Evolutionary conservation across 306 rosid genomes (phyloP).

Genomic region (Gleditsia sinensis): DNA sequence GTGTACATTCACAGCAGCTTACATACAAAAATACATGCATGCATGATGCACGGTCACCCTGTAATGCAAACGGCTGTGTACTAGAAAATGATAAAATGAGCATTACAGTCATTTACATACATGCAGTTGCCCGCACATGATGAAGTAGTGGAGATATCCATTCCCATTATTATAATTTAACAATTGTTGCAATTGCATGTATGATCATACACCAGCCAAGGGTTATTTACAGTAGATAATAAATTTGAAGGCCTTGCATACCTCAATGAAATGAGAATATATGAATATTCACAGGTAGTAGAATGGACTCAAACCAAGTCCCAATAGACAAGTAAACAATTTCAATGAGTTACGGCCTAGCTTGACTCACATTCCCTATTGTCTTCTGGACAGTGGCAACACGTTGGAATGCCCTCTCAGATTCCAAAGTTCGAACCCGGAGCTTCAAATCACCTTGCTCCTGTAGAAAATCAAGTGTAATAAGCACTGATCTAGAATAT

Average conservation of each 20-base stretch:
- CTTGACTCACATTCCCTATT: conserved; percentile 75
- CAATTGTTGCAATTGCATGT: conserved; percentile 9
- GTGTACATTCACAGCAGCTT: conserved; percentile 15
- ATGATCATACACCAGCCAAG: background rate
- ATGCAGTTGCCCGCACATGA: background rate
- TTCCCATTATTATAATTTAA: conserved; percentile 15
- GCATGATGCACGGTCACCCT: conserved; percentile 24
- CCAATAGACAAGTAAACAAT: background rate
- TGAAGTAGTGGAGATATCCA: background rate
- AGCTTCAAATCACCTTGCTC: conserved; percentile 98
- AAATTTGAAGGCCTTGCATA: conserved; percentile 20
- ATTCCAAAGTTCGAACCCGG: conserved; percentile 87
- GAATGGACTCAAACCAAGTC: conserved; percentile 20
- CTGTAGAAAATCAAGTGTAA: conserved; percentile 43
- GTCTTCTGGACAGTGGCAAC: conserved; percentile 84
- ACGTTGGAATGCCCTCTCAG: conserved; percentile 94
- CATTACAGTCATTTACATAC: background rate
- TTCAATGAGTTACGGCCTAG: conserved; percentile 26
- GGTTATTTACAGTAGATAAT: conserved; percentile 7
- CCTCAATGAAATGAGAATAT: conserved; percentile 19
- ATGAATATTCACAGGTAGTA: background rate
- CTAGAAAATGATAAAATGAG: background rate
- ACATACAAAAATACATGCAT: too few relatives aligned
- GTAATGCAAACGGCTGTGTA: background rate
- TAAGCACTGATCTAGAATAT: conserved; percentile 21